Evolutionary conservation across 148 eudicot species (phyloP).

Genomic region (Salicornia ramosissima): DNA sequence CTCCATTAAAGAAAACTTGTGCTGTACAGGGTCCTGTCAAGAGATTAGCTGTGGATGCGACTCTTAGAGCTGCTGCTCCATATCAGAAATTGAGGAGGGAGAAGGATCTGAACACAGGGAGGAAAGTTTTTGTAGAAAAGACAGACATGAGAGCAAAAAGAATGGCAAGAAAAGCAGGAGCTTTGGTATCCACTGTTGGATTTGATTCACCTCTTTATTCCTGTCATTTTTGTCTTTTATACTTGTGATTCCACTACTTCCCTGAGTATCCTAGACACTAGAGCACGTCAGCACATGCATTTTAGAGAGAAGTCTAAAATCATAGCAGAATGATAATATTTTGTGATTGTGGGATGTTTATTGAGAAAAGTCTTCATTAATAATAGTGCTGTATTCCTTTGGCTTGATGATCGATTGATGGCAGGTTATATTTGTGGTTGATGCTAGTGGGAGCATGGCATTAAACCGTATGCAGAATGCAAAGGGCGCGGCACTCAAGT

Average conservation of each 20-base stretch:
- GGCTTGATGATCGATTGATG: constrained; percentile 16
- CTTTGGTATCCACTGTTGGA: constrained; percentile 55
- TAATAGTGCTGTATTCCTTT: not conserved
- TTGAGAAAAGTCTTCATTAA: not conserved
- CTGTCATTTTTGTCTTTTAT: not conserved
- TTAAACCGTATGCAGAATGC: constrained; percentile 98
- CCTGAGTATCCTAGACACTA: not conserved
- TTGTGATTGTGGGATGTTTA: not conserved
- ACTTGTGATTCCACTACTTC: not conserved
- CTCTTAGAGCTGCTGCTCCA: constrained; percentile 99
- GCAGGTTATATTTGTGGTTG: constrained; percentile 96
- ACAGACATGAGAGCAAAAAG: constrained; percentile 96
- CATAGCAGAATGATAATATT: not conserved
- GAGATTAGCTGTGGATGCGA: constrained; percentile 99
- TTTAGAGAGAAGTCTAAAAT: not conserved
- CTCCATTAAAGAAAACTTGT: constrained; percentile 8
- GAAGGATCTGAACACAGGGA: constrained; percentile 51
- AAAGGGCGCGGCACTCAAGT: constrained; percentile 93
- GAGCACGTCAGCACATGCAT: no score
- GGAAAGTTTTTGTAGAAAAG: constrained; percentile 93
- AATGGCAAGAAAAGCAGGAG: constrained; percentile 99
- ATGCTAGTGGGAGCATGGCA: constrained; percentile 99
- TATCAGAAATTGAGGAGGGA: constrained; percentile 91
- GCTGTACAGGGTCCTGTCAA: constrained; percentile 79
- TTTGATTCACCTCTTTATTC: constrained; percentile 3